Evolutionary conservation across 2,329 filamentous ascomycete genomes (phyloP), one percentile per base, ranked within the genome.

Genomic region (Aspergillus amoenus): DNA sequence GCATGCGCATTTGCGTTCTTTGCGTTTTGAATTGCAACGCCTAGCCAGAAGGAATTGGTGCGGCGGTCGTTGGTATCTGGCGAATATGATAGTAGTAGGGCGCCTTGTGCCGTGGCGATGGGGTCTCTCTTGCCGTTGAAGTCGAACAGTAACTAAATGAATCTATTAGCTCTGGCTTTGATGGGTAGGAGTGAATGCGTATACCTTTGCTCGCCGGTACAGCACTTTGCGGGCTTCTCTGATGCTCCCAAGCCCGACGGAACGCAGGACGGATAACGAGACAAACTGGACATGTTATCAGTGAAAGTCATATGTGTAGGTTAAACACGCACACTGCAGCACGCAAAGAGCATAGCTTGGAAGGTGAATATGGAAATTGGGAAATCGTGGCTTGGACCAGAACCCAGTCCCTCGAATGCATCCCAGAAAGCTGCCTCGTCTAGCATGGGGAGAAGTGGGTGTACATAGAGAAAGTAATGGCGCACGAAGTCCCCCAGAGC

Each of bases 401-500:
- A 30, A n/a, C 13, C 12, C 6, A 18, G 11, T 6, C 21, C 32
- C n/a, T 50, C 32, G 17, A 21, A 11, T 2, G n/a, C 13, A n/a
- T 50, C 17, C 47, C 47, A 50, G 32, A 41, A 50, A 13, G 17
- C 21, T n/a, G 47, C 47, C 15, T 50, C 47, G 37, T 50, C 47
- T 9, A 50, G 8, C 9, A 50, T 24, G 5, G 47, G 47, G 12
- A 22, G 12, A 5, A 21, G 24, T 6, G 47, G 47, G 13, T 50
- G 47, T 13, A 50, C 34, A 13, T 41, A 18, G 18, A 40, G 34
- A 27, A 50, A 50, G n/a, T 50, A 50, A 15, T 50, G 18, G 17
- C 8, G 32, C 18, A 50, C 15, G 8, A 41, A 32, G 13, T 50
- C 47, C 13, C 22, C 47, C n/a, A 50, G 32, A n/a, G 18, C 13